Evolutionary conservation across 169 alveolate species (phyloP).

Genomic region (Cryptosporidium ryanae): DNA sequence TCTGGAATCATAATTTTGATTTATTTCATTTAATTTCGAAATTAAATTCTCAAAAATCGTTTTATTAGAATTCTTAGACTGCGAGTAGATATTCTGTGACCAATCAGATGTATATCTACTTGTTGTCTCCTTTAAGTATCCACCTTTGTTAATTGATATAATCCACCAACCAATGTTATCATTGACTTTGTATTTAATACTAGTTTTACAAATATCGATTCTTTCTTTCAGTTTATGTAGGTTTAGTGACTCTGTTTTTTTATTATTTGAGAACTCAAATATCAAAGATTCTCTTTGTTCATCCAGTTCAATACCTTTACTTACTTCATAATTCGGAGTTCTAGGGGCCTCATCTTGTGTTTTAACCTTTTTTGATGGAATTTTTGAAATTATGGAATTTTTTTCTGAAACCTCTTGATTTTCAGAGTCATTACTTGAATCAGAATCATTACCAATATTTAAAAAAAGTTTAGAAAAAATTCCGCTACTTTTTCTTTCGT

Average conservation of each 20-base stretch:
- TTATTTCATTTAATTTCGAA: conserved; percentile 13
- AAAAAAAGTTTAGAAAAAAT: conserved; percentile 38
- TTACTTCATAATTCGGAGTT: conserved; percentile 4
- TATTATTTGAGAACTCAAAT: conserved; percentile 49
- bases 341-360: background rate
- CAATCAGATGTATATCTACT: conserved; percentile 46
- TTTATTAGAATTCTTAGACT: conserved; percentile 25
- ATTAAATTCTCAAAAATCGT: conserved; percentile 2
- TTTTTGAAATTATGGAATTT: background rate
- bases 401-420: background rate
- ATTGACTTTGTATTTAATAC: conserved; percentile 22
- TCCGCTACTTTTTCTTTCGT: background rate
- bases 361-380: conserved; percentile 27
- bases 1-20: conserved; percentile 14
- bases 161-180: conserved; percentile 75
- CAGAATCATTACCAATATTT: conserved; percentile 5
- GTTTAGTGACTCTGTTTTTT: conserved; percentile 26
- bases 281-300: conserved; percentile 56
- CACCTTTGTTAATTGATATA: conserved; percentile 36
- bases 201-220: conserved; percentile 51
- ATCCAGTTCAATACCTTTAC: conserved; percentile 37
- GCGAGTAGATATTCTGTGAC: conserved; percentile 13
- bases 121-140: conserved; percentile 51
- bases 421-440: conserved; percentile 1
- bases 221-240: conserved; percentile 1